A percentile compares a stretch with the other conserved stretches of the same genome.
Evolutionary conservation across 129 eudicot genomes (phyloP).

Genomic region (Centrapalus pauciflorus): DNA sequence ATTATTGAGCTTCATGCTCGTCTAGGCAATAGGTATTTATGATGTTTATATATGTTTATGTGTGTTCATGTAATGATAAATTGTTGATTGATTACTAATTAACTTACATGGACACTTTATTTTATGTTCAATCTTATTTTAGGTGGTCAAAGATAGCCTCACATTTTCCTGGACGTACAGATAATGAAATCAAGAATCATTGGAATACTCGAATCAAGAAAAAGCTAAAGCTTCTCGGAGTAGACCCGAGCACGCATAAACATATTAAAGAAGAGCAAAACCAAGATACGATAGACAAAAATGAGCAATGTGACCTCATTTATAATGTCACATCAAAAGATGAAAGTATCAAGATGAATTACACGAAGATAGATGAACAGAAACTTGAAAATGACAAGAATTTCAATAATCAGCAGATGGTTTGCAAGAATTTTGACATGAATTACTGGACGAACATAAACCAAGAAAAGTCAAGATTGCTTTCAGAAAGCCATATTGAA

Average conservation of each 20-base stretch:
- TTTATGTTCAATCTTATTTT: background rate
- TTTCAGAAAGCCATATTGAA: conserved; percentile 22
- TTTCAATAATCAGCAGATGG: conserved; percentile 5
- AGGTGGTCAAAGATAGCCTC: conserved; percentile 88
- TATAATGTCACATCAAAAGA: conserved; percentile 1
- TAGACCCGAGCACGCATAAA: conserved; percentile 49
- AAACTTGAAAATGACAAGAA: conserved; percentile 6
- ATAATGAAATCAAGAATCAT: conserved; percentile 70
- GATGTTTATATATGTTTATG: background rate
- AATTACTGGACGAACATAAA: conserved; percentile 28
- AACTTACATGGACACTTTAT: background rate
- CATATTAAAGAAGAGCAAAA: conserved; percentile 30
- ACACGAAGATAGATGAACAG: background rate
- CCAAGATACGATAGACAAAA: background rate
- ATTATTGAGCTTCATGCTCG: conserved; percentile 69
- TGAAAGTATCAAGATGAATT: conserved; percentile 15
- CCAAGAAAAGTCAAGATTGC: conserved; percentile 25
- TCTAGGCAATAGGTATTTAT: conserved; percentile 79
- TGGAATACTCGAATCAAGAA: conserved; percentile 91
- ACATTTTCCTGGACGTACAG: conserved; percentile 79
- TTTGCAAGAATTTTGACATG: conserved; percentile 15
- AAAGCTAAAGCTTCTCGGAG: conserved; percentile 50
- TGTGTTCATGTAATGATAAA: background rate
- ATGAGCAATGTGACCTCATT: conserved; percentile 7
- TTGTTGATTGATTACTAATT: background rate